phyloP scores from a whole-genome alignment of 257 asterid genomes.

The Oldenlandia corymbosa region DNA sequence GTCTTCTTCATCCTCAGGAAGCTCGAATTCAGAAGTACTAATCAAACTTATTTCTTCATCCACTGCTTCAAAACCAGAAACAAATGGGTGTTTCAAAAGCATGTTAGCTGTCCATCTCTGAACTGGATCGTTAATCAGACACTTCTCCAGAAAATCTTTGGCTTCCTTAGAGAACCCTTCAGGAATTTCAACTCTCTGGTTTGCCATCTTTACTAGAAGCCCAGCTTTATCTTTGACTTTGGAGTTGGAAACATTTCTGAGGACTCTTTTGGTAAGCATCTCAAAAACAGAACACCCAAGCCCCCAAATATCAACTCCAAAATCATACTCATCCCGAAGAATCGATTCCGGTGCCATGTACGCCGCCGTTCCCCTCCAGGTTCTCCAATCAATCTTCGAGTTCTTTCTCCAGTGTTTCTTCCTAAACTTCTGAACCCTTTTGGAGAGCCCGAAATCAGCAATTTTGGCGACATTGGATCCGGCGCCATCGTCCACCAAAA shows the following conservation, averaged over 20 bases:
- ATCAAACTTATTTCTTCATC: not conserved
- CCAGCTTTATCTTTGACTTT: too few species aligned
- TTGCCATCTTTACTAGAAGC: too few species aligned
- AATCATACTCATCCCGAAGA: not conserved
- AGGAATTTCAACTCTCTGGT: not conserved
- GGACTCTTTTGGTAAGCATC: slow-evolving; percentile 11
- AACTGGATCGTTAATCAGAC: slow-evolving; percentile 1
- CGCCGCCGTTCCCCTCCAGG: slow-evolving; percentile 9
- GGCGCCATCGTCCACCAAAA: not conserved
- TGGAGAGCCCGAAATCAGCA: slow-evolving; percentile 5
- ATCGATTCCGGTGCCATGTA: slow-evolving; percentile 18
- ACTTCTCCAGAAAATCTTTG: slow-evolving; percentile 6
- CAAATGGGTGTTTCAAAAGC: slow-evolving; percentile 13
- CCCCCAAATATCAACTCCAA: slow-evolving; percentile 15
- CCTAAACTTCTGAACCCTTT: not conserved
- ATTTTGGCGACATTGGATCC: slow-evolving; percentile 3
- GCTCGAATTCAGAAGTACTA: too few species aligned
- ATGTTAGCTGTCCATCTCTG: not conserved
- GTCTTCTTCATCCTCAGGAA: not conserved
- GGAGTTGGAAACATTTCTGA: too few species aligned
- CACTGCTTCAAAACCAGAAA: not conserved
- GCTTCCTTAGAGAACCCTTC: slow-evolving; percentile 4
- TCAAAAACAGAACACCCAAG: slow-evolving; percentile 15
- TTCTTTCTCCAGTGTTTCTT: not conserved
- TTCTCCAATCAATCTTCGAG: not conserved